Evolutionary conservation across 371 early-diverging fungal species (phyloP).

Genomic region (Pancytospora philotis): DNA sequence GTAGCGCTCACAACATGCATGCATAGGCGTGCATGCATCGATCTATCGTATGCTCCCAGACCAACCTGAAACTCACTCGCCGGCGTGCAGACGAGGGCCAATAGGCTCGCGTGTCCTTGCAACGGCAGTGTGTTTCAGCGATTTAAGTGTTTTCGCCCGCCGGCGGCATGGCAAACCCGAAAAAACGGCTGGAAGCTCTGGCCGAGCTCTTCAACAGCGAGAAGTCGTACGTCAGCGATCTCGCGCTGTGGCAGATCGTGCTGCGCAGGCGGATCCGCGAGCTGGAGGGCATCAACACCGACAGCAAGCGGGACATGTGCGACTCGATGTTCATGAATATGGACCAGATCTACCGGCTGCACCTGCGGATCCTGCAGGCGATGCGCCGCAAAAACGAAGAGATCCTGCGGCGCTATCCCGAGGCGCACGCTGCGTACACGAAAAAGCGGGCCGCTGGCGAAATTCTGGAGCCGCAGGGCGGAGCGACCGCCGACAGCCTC

Average conservation of each 20-base stretch:
- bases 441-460: not conserved
- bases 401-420: not conserved
- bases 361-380: not conserved
- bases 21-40: too few species aligned
- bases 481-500: not conserved
- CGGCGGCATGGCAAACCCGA: not conserved
- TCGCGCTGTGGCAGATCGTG: slow-evolving; percentile 37
- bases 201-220: slow-evolving; percentile 47
- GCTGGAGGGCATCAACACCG: slow-evolving; percentile 12
- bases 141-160: too few species aligned
- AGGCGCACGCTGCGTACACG: not conserved
- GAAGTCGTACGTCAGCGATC: slow-evolving; percentile 38
- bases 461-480: not conserved
- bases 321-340: slow-evolving; percentile 47
- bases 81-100: too few species aligned
- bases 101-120: too few species aligned
- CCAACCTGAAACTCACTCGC: too few species aligned
- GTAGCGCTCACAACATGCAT: too few species aligned
- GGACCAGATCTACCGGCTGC: slow-evolving; percentile 13
- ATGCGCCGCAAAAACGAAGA: not conserved
- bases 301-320: slow-evolving; percentile 36
- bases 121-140: too few species aligned
- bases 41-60: too few species aligned
- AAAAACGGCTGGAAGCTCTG: slow-evolving; percentile 51
- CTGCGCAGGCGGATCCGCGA: slow-evolving; percentile 43